phyloP scores from a whole-genome alignment of 495 filamentous ascomycete species.

The Rusavskia elegans region DNA sequence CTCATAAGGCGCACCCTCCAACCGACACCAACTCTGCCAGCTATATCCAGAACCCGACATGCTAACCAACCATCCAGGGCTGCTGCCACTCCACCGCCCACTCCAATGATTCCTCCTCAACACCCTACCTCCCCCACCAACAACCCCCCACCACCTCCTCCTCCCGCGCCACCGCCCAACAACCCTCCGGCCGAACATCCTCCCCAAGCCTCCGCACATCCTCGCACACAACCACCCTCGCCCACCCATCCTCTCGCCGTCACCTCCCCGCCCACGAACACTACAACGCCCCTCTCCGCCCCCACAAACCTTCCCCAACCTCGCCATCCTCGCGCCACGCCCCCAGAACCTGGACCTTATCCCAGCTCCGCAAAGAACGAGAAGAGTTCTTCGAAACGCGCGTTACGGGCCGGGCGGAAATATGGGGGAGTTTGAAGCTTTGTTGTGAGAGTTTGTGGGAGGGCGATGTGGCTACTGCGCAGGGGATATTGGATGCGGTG shows the following conservation, averaged over 20 bases:
- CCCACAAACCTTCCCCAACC: conserved; percentile 34
- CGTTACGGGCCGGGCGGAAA: conserved; percentile 56
- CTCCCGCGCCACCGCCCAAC: conserved; percentile 12
- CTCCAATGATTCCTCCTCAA: conserved; percentile 3
- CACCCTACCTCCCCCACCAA: conserved; percentile 7
- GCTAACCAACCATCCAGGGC: conserved; percentile 3
- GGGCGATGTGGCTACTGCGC: conserved; percentile 52
- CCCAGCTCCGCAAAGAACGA: conserved; percentile 31
- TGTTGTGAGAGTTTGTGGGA: conserved; percentile 49
- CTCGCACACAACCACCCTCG: conserved; percentile 2
- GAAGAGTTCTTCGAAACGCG: conserved; percentile 71
- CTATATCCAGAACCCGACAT: neutral
- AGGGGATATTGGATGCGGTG: conserved; percentile 58
- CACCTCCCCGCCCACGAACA: conserved; percentile 24
- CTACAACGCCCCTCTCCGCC: conserved; percentile 34
- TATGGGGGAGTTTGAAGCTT: conserved; percentile 59
- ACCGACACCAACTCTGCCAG: neutral
- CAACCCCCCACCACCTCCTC: conserved; percentile 7
- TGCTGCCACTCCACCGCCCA: conserved; percentile 12
- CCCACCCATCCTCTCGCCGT: conserved; percentile 7
- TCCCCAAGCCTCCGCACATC: conserved; percentile 6
- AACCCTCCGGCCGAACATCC: conserved; percentile 4
- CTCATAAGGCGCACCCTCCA: neutral
- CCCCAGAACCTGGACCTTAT: conserved; percentile 30
- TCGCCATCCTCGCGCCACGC: conserved; percentile 1